These are phyloP conservation scores for Mortierella sp. DNA, from an alignment of 371 early-diverging fungal genomes.

Conservation along the genomic window DNA sequence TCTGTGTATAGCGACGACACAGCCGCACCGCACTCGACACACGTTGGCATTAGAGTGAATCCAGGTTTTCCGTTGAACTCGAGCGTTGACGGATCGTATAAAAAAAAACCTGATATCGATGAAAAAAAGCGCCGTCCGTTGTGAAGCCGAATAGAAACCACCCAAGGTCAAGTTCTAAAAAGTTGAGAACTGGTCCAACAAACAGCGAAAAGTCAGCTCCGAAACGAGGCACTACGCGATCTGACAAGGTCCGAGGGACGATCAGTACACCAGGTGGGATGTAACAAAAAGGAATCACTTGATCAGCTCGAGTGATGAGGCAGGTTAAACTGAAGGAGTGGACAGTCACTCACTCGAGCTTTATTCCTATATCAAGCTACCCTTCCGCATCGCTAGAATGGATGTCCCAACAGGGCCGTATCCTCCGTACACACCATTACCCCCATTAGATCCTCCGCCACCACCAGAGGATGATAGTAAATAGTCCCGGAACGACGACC, in stretches of 20 bases:
- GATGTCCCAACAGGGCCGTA: slow-evolving; percentile 61
- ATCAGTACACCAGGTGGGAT: too few relatives aligned
- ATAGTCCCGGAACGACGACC: slow-evolving; percentile 41
- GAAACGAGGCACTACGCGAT: too few relatives aligned
- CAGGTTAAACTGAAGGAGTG: not conserved
- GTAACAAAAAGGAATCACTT: not conserved
- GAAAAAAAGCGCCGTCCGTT: too few relatives aligned
- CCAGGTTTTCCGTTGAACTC: too few relatives aligned
- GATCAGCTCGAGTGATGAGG: not conserved
- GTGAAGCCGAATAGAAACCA: too few relatives aligned
- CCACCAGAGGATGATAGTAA: slow-evolving; percentile 30
- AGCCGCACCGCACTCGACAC: slow-evolving; percentile 87
- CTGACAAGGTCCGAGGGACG: too few relatives aligned
- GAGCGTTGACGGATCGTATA: too few relatives aligned
- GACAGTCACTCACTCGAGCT: slow-evolving; percentile 69
- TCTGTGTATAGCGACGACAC: slow-evolving; percentile 85
- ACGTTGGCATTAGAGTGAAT: slow-evolving; percentile 70
- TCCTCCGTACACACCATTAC: slow-evolving; percentile 18
- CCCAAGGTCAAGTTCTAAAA: too few relatives aligned
- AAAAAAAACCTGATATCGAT: too few relatives aligned
- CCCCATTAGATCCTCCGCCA: slow-evolving; percentile 10
- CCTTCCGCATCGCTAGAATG: slow-evolving; percentile 85
- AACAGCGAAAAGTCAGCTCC: too few relatives aligned
- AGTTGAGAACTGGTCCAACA: too few relatives aligned
- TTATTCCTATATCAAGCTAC: slow-evolving; percentile 88